Evolutionary conservation across 805 yeast genomes (phyloP).

Genomic region (Candida orba): DNA sequence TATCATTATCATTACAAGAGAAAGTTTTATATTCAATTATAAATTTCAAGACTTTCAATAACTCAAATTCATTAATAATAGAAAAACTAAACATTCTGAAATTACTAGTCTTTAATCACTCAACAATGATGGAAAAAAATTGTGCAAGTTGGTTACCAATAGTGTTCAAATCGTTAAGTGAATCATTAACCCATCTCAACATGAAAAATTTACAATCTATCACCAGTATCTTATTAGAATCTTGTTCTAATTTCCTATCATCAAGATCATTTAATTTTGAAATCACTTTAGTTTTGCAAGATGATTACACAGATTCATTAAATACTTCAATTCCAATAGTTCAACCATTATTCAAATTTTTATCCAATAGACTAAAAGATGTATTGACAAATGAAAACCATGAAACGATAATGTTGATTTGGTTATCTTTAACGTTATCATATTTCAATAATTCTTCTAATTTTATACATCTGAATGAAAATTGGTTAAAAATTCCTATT

Average conservation of each 20-base stretch:
- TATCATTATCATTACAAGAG: constrained; percentile 14
- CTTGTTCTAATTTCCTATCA: constrained; percentile 5
- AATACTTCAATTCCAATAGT: constrained; percentile 10
- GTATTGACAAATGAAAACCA: background rate
- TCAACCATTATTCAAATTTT: background rate
- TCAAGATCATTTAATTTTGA: constrained; percentile 18
- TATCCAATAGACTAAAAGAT: background rate
- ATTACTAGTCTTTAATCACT: constrained; percentile 10
- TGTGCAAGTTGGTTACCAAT: constrained; percentile 18
- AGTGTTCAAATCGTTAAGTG: constrained; percentile 10
- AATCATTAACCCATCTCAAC: background rate
- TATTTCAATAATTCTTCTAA: constrained; percentile 8
- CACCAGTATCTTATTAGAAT: constrained; percentile 1
- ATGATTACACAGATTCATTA: constrained; percentile 3
- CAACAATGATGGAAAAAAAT: constrained; percentile 23
- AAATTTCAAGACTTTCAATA: constrained; percentile 16
- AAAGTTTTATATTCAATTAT: constrained; percentile 15
- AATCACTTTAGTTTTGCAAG: constrained; percentile 8
- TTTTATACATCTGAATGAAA: background rate
- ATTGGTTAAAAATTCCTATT: constrained; percentile 3
- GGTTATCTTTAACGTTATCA: constrained; percentile 19
- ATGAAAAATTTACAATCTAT: constrained; percentile 9
- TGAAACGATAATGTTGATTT: constrained; percentile 7
- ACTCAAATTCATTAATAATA: constrained; percentile 14
- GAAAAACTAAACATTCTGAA: constrained; percentile 20